phyloP scores from a whole-genome alignment of 2,329 filamentous ascomycete species.

The Davidsoniella eucalypti region DNA sequence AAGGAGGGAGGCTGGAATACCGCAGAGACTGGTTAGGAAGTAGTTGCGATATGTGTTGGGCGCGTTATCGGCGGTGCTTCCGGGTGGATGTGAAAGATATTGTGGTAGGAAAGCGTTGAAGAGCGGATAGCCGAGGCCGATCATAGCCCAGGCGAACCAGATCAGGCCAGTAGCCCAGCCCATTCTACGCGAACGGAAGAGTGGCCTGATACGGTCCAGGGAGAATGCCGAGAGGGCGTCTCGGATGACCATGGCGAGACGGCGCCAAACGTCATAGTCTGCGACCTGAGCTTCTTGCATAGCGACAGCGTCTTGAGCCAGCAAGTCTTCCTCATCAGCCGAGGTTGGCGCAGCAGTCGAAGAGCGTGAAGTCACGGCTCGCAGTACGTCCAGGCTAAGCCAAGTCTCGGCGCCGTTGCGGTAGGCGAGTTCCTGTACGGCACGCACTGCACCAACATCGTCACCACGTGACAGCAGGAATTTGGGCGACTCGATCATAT shows the following conservation, averaged over 20 bases:
- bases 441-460: slow-evolving; percentile 62
- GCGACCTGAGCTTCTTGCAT: too few species aligned
- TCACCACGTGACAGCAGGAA: slow-evolving; percentile 62
- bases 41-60: slow-evolving; percentile 54
- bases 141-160: slow-evolving; percentile 69
- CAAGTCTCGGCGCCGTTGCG: slow-evolving; percentile 55
- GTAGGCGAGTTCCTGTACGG: slow-evolving; percentile 61
- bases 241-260: slow-evolving; percentile 27
- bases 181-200: slow-evolving; percentile 40
- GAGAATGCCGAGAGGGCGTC: slow-evolving; percentile 51
- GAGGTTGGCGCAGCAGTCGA: background rate
- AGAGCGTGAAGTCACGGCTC: slow-evolving; percentile 30
- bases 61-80: slow-evolving; percentile 17
- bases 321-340: slow-evolving; percentile 11
- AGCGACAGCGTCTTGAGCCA: slow-evolving; percentile 2
- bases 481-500: slow-evolving; percentile 73
- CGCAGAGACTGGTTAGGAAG: slow-evolving; percentile 60
- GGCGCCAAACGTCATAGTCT: too few species aligned
- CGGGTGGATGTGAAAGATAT: slow-evolving; percentile 49
- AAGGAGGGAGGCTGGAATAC: slow-evolving; percentile 60
- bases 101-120: slow-evolving; percentile 87
- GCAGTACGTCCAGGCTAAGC: slow-evolving; percentile 55
- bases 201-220: slow-evolving; percentile 45
- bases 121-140: slow-evolving; percentile 74
- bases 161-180: slow-evolving; percentile 37